A percentile compares a stretch with the other conserved stretches of the same genome.
Conservation (phyloP, 306 rosid species). For the Rosa multiflora region DNA sequence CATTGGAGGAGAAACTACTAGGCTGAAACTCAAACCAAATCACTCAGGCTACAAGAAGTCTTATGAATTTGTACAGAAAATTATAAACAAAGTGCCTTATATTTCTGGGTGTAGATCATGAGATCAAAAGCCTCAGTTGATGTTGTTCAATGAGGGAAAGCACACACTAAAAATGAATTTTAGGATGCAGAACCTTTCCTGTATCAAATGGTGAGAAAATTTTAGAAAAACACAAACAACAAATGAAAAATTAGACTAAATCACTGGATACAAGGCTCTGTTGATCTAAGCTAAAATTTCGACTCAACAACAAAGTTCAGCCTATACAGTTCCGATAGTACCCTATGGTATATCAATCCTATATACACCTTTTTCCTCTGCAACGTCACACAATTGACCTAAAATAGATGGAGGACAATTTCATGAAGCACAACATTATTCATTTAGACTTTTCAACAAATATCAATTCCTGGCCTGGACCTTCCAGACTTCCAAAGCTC, state of each 20-base stretch:
- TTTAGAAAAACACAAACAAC: too few species aligned
- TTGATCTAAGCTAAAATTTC: too few species aligned
- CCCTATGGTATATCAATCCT: not conserved
- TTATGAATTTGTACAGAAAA: not conserved
- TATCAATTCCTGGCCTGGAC: not conserved
- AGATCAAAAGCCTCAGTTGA: not conserved
- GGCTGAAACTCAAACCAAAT: slow-evolving; percentile 34
- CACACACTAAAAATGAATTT: not conserved
- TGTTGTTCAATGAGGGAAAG: not conserved
- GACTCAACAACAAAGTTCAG: not conserved
- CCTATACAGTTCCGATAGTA: not conserved
- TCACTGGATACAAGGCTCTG: not conserved
- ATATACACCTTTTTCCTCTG: slow-evolving; percentile 14
- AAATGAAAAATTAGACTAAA: not conserved
- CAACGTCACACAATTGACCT: not conserved
- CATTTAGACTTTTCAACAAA: not conserved
- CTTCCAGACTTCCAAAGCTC: too few species aligned
- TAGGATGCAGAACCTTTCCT: not conserved
- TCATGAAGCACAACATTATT: not conserved
- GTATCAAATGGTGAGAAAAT: not conserved
- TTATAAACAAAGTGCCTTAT: not conserved
- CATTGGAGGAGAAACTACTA: slow-evolving; percentile 22
- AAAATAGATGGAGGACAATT: not conserved
- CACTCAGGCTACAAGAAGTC: slow-evolving; percentile 11
- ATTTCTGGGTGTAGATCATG: slow-evolving; percentile 4